Conservation (phyloP, 768 basidiomycete genomes). For the Tricholomella constricta region DNA sequence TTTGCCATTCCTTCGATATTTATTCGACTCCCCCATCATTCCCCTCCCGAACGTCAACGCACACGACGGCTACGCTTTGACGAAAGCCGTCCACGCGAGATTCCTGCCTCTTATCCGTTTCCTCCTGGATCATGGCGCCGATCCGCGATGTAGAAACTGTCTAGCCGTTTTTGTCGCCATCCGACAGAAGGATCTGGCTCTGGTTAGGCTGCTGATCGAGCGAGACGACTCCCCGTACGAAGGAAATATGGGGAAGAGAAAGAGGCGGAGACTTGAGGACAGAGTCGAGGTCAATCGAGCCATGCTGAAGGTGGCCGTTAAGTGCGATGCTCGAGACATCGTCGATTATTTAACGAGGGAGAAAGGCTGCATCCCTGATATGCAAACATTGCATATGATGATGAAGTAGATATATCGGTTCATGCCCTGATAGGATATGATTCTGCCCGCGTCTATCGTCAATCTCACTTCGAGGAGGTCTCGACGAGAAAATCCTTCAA, state of each 20-base stretch:
- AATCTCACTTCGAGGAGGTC: no score
- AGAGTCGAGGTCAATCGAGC: conserved; percentile 51
- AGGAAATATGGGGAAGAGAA: conserved; percentile 29
- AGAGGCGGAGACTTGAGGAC: conserved; percentile 61
- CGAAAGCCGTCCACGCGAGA: conserved; percentile 69
- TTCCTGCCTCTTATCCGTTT: conserved; percentile 68
- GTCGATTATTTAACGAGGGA: conserved; percentile 69
- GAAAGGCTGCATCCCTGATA: conserved; percentile 73
- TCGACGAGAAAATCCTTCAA: no score
- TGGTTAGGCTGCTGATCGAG: conserved; percentile 81
- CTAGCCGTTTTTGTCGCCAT: conserved; percentile 81
- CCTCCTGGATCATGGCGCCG: conserved; percentile 72
- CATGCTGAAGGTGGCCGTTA: conserved; percentile 71
- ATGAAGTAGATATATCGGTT: background rate
- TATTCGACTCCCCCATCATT: conserved; percentile 46
- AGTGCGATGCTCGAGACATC: conserved; percentile 65
- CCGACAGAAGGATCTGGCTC: conserved; percentile 58
- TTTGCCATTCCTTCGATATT: conserved; percentile 62
- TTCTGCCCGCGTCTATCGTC: no score
- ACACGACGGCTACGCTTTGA: conserved; percentile 80
- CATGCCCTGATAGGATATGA: background rate
- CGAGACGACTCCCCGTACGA: conserved; percentile 29
- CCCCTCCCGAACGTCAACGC: conserved; percentile 58
- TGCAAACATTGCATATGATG: conserved; percentile 54
- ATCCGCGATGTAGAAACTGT: conserved; percentile 59